Conservation (phyloP, 2,329 filamentous ascomycete genomes). For the Ceratocystis papillata region DNA sequence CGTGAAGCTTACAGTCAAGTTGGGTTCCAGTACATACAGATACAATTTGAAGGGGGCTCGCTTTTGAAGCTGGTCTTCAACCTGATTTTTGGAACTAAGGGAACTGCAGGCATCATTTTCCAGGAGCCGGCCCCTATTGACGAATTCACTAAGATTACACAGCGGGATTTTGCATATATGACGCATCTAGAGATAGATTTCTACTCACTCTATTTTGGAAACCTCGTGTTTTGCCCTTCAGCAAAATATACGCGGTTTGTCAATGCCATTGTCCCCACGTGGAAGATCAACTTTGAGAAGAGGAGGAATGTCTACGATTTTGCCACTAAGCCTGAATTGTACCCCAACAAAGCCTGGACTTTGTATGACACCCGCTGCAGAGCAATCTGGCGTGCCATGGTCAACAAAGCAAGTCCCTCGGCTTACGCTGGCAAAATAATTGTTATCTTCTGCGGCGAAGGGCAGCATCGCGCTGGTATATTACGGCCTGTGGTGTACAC, state of each 20-base stretch:
- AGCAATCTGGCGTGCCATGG: neutral
- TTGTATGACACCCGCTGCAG: neutral
- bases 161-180: neutral
- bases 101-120: no score
- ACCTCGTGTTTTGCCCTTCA: neutral
- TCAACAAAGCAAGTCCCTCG: neutral
- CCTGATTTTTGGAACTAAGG: no score
- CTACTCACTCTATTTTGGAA: neutral
- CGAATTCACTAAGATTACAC: no score
- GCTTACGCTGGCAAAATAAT: neutral
- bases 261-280: neutral
- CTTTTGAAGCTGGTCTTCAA: no score
- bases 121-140: no score
- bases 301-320: neutral
- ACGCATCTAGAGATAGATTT: neutral
- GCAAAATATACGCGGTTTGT: neutral
- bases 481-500: neutral
- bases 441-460: neutral
- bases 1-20: no score
- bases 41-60: no score
- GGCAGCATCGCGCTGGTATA: neutral
- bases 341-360: neutral
- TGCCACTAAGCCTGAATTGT: neutral
- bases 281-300: neutral
- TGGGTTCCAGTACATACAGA: no score